These are phyloP conservation scores for Cercospora zeina DNA, from an alignment of 2,329 filamentous ascomycete species.

Conservation along the genomic window DNA sequence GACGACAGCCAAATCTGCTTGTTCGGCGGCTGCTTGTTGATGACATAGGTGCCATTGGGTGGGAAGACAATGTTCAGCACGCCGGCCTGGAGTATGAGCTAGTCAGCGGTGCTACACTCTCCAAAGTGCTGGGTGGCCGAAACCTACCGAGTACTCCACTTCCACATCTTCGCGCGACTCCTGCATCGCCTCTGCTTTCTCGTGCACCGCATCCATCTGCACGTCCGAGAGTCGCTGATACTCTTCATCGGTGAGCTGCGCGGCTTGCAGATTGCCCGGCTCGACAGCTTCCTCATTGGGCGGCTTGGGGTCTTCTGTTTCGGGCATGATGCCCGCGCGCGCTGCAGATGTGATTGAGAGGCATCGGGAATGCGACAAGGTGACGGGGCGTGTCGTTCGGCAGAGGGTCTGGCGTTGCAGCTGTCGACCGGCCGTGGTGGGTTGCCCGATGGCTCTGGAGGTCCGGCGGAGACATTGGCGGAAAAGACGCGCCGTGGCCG, in stretches of 20 bases:
- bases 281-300: slow-evolving; percentile 40
- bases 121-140: background rate
- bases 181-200: slow-evolving; percentile 68
- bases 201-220: slow-evolving; percentile 65
- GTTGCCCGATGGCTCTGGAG: slow-evolving; percentile 26
- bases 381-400: slow-evolving; percentile 19
- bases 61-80: slow-evolving; percentile 76
- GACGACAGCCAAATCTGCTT: slow-evolving; percentile 97
- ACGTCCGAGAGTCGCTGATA: slow-evolving; percentile 77
- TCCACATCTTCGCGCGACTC: slow-evolving; percentile 76
- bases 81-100: slow-evolving; percentile 62
- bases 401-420: slow-evolving; percentile 9
- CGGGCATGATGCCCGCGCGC: slow-evolving; percentile 46
- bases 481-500: slow-evolving; percentile 30
- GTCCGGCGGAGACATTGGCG: slow-evolving; percentile 29
- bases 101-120: background rate
- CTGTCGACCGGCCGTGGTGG: slow-evolving; percentile 15
- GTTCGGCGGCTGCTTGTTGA: slow-evolving; percentile 98
- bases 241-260: slow-evolving; percentile 66
- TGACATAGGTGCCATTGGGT: slow-evolving; percentile 75
- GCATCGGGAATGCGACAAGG: slow-evolving; percentile 24
- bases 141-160: slow-evolving; percentile 82
- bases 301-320: slow-evolving; percentile 44
- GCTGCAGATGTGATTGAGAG: slow-evolving; percentile 26
- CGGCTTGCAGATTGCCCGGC: slow-evolving; percentile 51